Base-by-base conservation (phyloP, 257 asterid species). In the Buddleja alternifolia region DNA sequence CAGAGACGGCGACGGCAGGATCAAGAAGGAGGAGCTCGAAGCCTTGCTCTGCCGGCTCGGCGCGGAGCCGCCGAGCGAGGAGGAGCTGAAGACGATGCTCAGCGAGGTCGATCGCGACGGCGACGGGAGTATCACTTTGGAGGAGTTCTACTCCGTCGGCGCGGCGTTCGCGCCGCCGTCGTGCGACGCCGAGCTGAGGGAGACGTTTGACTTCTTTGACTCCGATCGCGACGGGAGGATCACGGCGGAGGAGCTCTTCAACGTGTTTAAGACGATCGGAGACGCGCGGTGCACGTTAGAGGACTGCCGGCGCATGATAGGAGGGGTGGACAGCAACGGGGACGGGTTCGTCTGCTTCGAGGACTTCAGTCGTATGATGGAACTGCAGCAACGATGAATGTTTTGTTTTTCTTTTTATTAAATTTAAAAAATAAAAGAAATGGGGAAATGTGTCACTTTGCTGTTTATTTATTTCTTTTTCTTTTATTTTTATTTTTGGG, bases 281-380 rank as follows among this genome's bases (percentile, higher is more conserved):
- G 97, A 76, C 55, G 83, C 79, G 7, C 70, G 52, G 76, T 90
- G 98, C 81, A 75, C 98, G 81, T 78, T 92, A 68, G 98, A 90
- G 76, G 97, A 92, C 47, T 90, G 98, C 88, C 78, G 82, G 83
- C 88, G 87, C 67, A 92, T 92, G 98, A 92, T 92, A 60, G 65
- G 67, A 15, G 88, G 89, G 1, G 98, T 88, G 8, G 91, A 87
- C 60, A 79, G 72, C 17, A 88, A 84, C 14, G 91, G 95, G 8
- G 98, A 86, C 40, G 97, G 97, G n/a, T 89, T 90, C 78, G 98
- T 92, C 8, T 88, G 97, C 84, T 87, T 88, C 75, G 94, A 84
- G 66, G 98, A 92, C 78, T 92, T 92, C 44, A 34, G 84, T 15
- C 86, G 77, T 67, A 87, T 92, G 97, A 91, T 91, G 97, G 93